Evolutionary conservation across 2,329 filamentous ascomycete species (phyloP).

Genomic region (Cladorrhinum sp.): DNA sequence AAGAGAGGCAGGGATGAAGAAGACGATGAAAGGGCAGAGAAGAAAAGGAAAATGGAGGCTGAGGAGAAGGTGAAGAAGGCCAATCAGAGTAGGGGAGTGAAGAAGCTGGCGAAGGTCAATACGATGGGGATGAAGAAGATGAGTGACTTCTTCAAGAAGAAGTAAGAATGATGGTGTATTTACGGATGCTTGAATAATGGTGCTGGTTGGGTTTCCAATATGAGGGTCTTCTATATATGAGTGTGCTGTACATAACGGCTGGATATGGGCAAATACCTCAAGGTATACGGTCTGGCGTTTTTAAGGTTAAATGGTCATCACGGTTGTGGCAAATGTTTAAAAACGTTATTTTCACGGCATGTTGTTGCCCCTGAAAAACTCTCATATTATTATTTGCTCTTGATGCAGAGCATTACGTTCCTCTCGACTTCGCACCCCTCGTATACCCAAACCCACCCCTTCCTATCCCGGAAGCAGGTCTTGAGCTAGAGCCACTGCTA

Average conservation of each 20-base stretch:
- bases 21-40: conserved; percentile 66
- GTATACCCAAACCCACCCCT: conserved; percentile 44
- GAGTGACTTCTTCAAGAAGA: conserved; percentile 88
- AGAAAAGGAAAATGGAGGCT: conserved; percentile 82
- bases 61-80: conserved; percentile 83
- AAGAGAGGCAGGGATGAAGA: conserved; percentile 69
- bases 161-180: conserved; percentile 24
- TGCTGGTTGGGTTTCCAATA: conserved; percentile 32
- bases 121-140: conserved; percentile 95
- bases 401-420: conserved; percentile 27
- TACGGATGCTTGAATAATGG: not conserved
- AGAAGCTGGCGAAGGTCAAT: conserved; percentile 84
- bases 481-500: conserved; percentile 32
- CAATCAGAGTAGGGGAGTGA: conserved; percentile 69
- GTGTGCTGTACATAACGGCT: not conserved
- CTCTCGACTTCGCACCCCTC: conserved; percentile 51
- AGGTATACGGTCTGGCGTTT: not conserved
- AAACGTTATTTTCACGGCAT: not conserved
- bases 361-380: not conserved
- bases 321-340: not conserved
- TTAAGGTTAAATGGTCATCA: conserved; percentile 3
- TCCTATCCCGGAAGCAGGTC: conserved; percentile 43
- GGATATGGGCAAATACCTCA: not conserved
- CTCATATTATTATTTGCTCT: too few species aligned
- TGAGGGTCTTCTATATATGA: not conserved